phyloP scores from a whole-genome alignment of 495 filamentous ascomycete genomes.

The Hypoxylon intermedium region DNA sequence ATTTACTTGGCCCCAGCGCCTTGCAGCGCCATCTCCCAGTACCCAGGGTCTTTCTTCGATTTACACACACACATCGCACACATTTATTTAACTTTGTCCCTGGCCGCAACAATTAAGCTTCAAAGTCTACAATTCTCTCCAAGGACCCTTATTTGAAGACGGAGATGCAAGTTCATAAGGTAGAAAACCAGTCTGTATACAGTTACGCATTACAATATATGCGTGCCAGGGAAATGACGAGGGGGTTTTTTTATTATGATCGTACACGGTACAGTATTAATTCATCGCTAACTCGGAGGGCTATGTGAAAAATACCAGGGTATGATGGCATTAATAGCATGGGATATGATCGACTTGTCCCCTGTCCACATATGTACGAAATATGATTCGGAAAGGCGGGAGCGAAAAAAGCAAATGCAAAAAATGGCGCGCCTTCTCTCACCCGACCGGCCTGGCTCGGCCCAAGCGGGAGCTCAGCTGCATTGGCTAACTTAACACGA shows the following conservation, averaged over 20 bases:
- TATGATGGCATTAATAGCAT: neutral
- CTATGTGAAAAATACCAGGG: neutral
- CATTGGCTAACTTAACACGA: constrained; percentile 32
- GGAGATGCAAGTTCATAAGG: too few species aligned
- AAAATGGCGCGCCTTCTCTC: constrained; percentile 29
- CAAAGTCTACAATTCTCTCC: neutral
- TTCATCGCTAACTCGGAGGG: constrained; percentile 1
- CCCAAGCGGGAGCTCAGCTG: neutral
- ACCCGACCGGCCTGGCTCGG: neutral
- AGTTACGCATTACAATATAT: too few species aligned
- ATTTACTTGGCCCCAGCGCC: constrained; percentile 29
- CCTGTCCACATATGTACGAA: constrained; percentile 12
- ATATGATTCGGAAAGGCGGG: constrained; percentile 8
- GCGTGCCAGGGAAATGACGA: too few species aligned
- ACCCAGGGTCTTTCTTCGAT: too few species aligned
- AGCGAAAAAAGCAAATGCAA: constrained; percentile 17
- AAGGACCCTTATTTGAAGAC: neutral
- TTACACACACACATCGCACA: too few species aligned
- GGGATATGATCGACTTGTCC: constrained; percentile 25
- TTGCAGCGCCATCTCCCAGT: constrained; percentile 13
- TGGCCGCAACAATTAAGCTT: too few species aligned
- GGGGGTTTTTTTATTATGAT: too few species aligned
- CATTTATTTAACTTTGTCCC: too few species aligned
- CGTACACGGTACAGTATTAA: too few species aligned
- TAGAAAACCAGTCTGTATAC: too few species aligned